Conservation (phyloP, 148 eudicot genomes). For the Linanthus parryae region DNA sequence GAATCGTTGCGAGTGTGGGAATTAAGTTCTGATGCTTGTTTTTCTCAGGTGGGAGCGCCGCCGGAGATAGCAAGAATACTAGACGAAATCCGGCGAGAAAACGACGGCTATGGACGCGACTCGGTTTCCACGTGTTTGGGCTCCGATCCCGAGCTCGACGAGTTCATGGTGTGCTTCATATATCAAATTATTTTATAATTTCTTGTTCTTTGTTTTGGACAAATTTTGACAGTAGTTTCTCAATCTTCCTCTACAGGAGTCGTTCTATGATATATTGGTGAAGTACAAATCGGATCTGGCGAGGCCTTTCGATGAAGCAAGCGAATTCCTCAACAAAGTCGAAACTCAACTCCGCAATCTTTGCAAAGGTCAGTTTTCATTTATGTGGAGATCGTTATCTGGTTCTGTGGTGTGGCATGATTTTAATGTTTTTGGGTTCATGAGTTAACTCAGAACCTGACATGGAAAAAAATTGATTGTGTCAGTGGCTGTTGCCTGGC, state of each 20-base stretch:
- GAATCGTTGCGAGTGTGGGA: background rate
- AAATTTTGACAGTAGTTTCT: background rate
- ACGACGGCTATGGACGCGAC: constrained; percentile 22
- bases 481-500: background rate
- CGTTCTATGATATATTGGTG: constrained; percentile 63
- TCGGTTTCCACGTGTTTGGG: constrained; percentile 37
- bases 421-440: too few species aligned
- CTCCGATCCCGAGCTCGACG: constrained; percentile 93
- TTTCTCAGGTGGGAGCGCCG: constrained; percentile 79
- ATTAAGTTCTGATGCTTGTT: background rate
- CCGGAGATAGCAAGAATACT: constrained; percentile 54
- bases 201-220: background rate
- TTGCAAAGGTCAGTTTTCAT: constrained; percentile 36
- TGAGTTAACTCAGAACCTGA: background rate
- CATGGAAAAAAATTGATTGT: background rate
- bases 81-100: constrained; percentile 72
- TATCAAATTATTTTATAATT: background rate
- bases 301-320: constrained; percentile 92
- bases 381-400: background rate
- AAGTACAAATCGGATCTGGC: constrained; percentile 78
- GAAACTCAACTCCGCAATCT: constrained; percentile 62
- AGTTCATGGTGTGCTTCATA: constrained; percentile 81
- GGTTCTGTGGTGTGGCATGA: background rate
- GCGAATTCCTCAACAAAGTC: constrained; percentile 58
- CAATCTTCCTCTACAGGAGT: constrained; percentile 35